phyloP scores from a whole-genome alignment of 2,329 filamentous ascomycete genomes.

The Colletotrichum somersetense region DNA sequence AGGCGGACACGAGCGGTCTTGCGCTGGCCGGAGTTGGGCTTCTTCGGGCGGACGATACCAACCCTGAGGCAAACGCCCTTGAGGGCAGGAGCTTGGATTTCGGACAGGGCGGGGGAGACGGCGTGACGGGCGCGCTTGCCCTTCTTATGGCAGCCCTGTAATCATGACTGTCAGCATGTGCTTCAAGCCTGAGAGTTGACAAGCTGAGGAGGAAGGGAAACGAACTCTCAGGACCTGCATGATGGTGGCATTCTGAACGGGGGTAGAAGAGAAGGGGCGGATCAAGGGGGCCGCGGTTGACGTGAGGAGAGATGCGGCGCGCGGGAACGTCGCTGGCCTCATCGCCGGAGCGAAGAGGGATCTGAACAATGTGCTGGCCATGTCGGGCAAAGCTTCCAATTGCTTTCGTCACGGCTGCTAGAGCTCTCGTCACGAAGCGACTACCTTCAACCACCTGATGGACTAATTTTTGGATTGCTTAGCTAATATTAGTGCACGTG shows the following conservation, averaged over 20 bases:
- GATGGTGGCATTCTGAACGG: slow-evolving; percentile 71
- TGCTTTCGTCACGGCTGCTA: slow-evolving; percentile 19
- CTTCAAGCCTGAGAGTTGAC: background rate
- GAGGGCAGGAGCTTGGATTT: slow-evolving; percentile 79
- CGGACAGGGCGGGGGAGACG: slow-evolving; percentile 85
- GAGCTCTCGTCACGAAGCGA: slow-evolving; percentile 22
- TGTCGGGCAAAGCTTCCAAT: slow-evolving; percentile 39
- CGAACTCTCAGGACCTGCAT: slow-evolving; percentile 77
- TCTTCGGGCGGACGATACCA: slow-evolving; percentile 94
- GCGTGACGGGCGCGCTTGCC: slow-evolving; percentile 86
- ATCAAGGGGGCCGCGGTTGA: slow-evolving; percentile 42
- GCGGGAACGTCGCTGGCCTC: slow-evolving; percentile 42
- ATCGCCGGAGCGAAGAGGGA: slow-evolving; percentile 50
- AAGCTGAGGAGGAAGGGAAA: slow-evolving; percentile 10
- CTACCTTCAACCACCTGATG: slow-evolving; percentile 2
- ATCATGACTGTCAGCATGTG: background rate
- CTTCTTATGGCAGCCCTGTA: slow-evolving; percentile 76
- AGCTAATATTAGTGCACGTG: slow-evolving; percentile 11
- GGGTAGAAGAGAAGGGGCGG: slow-evolving; percentile 70
- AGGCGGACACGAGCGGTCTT: slow-evolving; percentile 94
- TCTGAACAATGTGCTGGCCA: slow-evolving; percentile 54
- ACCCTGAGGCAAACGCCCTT: slow-evolving; percentile 98
- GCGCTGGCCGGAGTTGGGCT: slow-evolving; percentile 96
- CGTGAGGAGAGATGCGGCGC: slow-evolving; percentile 38
- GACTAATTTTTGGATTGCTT: slow-evolving; percentile 29